Percentiles rank a stretch among this genome's conserved stretches.
Conservation (phyloP, 495 filamentous ascomycete species). For the Penicillium taxi region DNA sequence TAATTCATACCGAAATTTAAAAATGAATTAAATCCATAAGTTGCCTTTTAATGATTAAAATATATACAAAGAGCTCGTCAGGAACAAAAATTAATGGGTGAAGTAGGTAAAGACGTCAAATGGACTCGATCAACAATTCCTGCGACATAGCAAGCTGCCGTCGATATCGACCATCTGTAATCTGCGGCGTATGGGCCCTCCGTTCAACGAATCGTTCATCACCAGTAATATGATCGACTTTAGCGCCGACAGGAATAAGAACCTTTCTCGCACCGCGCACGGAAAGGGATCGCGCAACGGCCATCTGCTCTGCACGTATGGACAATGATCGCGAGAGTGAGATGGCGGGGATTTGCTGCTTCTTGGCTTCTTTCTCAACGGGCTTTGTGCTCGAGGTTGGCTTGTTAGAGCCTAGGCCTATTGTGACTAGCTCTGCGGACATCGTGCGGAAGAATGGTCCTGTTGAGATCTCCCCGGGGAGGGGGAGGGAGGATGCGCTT, state of each 20-base stretch:
- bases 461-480: neutral
- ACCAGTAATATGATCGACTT: conserved; percentile 16
- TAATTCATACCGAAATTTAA: neutral
- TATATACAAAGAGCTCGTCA: neutral
- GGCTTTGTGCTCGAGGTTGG: neutral
- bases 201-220: conserved; percentile 23
- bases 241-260: conserved; percentile 28
- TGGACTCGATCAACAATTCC: conserved; percentile 32
- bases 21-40: neutral
- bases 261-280: conserved; percentile 29
- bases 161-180: conserved; percentile 23
- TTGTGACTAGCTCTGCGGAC: neutral
- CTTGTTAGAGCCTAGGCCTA: too few species aligned
- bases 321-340: neutral
- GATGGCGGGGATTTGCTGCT: neutral
- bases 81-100: conserved; percentile 1
- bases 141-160: conserved; percentile 33
- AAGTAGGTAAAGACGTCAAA: conserved; percentile 10
- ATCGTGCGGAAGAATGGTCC: neutral
- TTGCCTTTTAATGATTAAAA: too few species aligned
- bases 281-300: conserved; percentile 35
- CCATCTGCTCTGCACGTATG: conserved; percentile 29
- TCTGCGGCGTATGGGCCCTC: conserved; percentile 18
- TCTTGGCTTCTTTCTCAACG: neutral
- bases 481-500: neutral